These are phyloP conservation scores for Ceratobasidium sp. DNA, from an alignment of 1,284 basidiomycete genomes.

Conservation along the genomic window DNA sequence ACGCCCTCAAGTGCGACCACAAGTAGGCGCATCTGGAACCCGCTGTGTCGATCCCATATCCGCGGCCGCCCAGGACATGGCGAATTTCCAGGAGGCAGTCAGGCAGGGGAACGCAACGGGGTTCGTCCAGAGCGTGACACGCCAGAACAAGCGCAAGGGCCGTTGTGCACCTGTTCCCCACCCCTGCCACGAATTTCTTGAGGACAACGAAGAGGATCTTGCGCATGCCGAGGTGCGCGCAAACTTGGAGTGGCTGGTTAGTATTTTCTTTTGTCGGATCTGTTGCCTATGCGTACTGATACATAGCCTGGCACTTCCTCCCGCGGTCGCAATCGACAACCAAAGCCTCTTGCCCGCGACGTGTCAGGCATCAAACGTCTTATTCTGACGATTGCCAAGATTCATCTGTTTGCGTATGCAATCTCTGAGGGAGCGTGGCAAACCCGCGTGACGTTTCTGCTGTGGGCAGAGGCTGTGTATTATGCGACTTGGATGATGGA, in stretches of 20 bases:
- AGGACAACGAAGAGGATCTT: neutral
- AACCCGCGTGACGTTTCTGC: neutral
- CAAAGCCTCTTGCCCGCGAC: constrained; percentile 25
- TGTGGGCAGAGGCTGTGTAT: constrained; percentile 3
- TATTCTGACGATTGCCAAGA: neutral
- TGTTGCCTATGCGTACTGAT: neutral
- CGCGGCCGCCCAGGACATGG: neutral
- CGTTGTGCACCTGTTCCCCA: neutral
- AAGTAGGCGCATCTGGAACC: neutral
- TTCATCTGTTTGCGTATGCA: constrained; percentile 17
- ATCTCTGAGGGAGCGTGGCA: constrained; percentile 1
- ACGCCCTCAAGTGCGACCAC: neutral
- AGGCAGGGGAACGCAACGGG: neutral
- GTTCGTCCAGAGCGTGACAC: neutral
- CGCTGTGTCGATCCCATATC: neutral
- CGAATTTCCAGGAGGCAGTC: neutral
- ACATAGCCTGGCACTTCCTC: too few relatives aligned
- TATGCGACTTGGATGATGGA: constrained; percentile 6
- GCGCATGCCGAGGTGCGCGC: neutral
- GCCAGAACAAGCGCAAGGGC: neutral
- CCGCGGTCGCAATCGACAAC: neutral
- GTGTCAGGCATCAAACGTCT: neutral
- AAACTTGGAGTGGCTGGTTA: neutral
- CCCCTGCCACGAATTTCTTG: neutral
- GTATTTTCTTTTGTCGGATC: neutral